These are phyloP conservation scores for Aspergillus sp. DNA, from an alignment of 2,329 filamentous ascomycete genomes.

Conservation along the genomic window DNA sequence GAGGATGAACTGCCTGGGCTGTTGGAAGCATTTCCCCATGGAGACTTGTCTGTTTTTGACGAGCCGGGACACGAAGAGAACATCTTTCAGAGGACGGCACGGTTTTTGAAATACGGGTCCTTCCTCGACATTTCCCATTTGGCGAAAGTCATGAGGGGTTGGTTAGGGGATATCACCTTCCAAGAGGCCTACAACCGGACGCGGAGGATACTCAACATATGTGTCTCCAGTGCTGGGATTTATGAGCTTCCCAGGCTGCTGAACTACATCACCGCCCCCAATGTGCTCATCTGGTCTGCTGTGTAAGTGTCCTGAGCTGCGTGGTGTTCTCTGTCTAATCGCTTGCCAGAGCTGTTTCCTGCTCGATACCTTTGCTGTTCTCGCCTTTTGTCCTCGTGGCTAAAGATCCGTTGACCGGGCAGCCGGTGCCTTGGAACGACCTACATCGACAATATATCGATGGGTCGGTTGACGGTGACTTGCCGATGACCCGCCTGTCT, in stretches of 20 bases:
- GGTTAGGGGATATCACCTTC: conserved; percentile 86
- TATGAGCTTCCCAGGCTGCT: conserved; percentile 80
- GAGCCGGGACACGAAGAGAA: conserved; percentile 51
- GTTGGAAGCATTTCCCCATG: conserved; percentile 62
- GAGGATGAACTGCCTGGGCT: conserved; percentile 68
- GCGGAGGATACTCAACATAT: conserved; percentile 82
- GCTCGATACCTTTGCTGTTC: conserved; percentile 82
- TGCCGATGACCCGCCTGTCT: conserved; percentile 79
- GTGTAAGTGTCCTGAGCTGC: conserved; percentile 45
- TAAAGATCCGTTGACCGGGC: conserved; percentile 73
- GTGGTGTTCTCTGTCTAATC: conserved; percentile 7
- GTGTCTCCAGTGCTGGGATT: conserved; percentile 76
- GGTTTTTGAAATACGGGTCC: conserved; percentile 70
- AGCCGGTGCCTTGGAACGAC: conserved; percentile 74
- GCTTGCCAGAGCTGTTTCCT: conserved; percentile 64
- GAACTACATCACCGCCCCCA: conserved; percentile 88
- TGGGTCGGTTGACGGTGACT: conserved; percentile 86
- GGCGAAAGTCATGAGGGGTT: conserved; percentile 65
- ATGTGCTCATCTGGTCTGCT: conserved; percentile 93
- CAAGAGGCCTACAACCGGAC: conserved; percentile 95
- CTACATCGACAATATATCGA: conserved; percentile 83
- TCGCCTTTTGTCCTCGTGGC: conserved; percentile 67
- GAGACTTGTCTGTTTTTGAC: conserved; percentile 74
- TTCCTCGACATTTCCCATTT: conserved; percentile 80
- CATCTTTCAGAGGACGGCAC: conserved; percentile 57